phyloP scores from a whole-genome alignment of 164 flowering plant species.

The Tinospora cordifolia region DNA sequence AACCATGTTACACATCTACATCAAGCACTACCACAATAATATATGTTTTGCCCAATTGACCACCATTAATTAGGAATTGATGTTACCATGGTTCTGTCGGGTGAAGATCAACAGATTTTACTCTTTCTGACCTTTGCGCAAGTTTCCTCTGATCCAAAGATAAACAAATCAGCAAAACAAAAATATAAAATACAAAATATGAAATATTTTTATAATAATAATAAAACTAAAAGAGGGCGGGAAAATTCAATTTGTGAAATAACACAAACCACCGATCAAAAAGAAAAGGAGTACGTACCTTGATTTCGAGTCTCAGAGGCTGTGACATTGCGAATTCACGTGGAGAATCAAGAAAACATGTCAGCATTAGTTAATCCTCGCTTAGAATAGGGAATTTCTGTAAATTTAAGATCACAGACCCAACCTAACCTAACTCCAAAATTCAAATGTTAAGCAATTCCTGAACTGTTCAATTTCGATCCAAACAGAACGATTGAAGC shows the following conservation, averaged over 20 bases:
- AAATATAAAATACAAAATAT: too few relatives aligned
- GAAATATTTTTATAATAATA: too few relatives aligned
- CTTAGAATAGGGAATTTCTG: too few relatives aligned
- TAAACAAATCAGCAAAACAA: slow-evolving; percentile 4
- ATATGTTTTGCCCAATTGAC: not conserved
- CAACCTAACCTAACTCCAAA: too few relatives aligned
- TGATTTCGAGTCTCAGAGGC: slow-evolving; percentile 92
- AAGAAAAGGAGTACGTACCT: slow-evolving; percentile 49
- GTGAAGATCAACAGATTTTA: slow-evolving; percentile 85
- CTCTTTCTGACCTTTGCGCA: slow-evolving; percentile 87
- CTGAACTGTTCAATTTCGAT: too few relatives aligned
- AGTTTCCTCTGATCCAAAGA: slow-evolving; percentile 65
- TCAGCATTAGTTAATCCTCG: too few relatives aligned
- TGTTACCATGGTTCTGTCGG: slow-evolving; percentile 73
- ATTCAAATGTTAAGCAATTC: too few relatives aligned
- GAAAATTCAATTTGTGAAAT: slow-evolving; percentile 1
- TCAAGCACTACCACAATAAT: too few relatives aligned
- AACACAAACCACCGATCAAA: not conserved
- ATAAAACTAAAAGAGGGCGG: not conserved
- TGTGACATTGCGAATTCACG: slow-evolving; percentile 22
- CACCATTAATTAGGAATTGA: not conserved
- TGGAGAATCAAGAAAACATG: slow-evolving; percentile 15
- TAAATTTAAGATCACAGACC: too few relatives aligned
- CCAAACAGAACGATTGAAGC: too few relatives aligned
- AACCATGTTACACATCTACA: not conserved